Percentiles rank a stretch among this genome's conserved stretches.
phyloP scores from a whole-genome alignment of 1,139 yeast genomes.

The Yamadazyma diospyri region DNA sequence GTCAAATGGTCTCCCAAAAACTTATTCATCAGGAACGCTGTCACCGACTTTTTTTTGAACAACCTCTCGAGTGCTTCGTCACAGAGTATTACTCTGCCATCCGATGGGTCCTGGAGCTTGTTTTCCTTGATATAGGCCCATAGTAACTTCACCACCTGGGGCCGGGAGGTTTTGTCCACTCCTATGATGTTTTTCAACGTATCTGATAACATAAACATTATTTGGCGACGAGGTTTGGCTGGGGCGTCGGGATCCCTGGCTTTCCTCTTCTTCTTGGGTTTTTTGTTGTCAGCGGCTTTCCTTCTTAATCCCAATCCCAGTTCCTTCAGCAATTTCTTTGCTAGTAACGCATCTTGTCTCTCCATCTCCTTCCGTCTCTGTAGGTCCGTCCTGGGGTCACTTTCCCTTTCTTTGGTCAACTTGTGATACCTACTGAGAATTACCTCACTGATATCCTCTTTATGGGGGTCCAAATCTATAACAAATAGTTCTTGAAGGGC shows the following conservation, averaged over 20 bases:
- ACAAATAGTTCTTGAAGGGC: constrained; percentile 69
- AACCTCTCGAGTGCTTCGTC: constrained; percentile 59
- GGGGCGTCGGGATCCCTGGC: constrained; percentile 1
- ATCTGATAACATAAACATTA: constrained; percentile 34
- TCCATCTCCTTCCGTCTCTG: constrained; percentile 31
- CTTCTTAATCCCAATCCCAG: constrained; percentile 14
- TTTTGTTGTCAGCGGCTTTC: constrained; percentile 6
- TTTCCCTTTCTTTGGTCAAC: constrained; percentile 35
- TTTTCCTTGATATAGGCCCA: constrained; percentile 73
- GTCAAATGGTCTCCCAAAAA: constrained; percentile 42
- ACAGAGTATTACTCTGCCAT: constrained; percentile 64
- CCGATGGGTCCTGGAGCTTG: constrained; percentile 65
- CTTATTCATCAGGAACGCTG: constrained; percentile 69
- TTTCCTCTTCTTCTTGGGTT: constrained; percentile 7
- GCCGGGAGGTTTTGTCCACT: constrained; percentile 47
- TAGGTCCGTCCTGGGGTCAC: constrained; percentile 25
- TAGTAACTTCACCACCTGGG: constrained; percentile 66
- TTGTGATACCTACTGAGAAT: constrained; percentile 59
- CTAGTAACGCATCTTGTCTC: constrained; percentile 42
- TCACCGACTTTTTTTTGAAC: constrained; percentile 54
- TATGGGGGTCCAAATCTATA: constrained; percentile 49
- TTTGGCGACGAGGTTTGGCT: constrained; percentile 3
- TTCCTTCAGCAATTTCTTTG: constrained; percentile 41
- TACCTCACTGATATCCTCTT: constrained; percentile 54
- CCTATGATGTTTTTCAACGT: constrained; percentile 47